Evolutionary conservation across 1,284 basidiomycete species (phyloP).

Genomic region (Fomitiporia mediterranea): DNA sequence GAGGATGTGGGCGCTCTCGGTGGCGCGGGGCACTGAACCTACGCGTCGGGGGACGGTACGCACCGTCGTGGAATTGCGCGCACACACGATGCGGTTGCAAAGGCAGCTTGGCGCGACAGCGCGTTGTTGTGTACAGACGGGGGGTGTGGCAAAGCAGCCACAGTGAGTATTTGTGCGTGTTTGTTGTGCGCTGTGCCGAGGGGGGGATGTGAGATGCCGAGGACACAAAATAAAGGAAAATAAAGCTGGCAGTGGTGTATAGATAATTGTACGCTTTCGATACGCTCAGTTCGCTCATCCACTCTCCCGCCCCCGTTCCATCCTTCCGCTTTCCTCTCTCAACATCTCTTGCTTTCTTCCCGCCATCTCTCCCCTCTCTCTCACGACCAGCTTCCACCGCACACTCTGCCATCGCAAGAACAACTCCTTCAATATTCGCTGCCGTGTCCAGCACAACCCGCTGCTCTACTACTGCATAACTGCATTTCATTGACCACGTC

Average conservation of each 20-base stretch:
- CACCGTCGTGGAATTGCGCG: not conserved
- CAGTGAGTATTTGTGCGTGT: not conserved
- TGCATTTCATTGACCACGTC: too few relatives aligned
- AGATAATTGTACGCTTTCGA: too few relatives aligned
- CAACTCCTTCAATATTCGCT: not conserved
- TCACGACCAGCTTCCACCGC: not conserved
- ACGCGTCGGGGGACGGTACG: not conserved
- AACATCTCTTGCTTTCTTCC: not conserved
- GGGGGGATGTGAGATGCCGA: not conserved
- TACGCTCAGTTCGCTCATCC: too few relatives aligned
- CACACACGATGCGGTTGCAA: not conserved
- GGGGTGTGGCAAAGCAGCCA: too few relatives aligned
- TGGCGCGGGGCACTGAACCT: not conserved
- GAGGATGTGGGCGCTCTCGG: not conserved
- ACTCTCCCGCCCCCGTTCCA: not conserved
- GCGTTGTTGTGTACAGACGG: too few relatives aligned
- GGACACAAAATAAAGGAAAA: too few relatives aligned
- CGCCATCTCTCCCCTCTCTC: not conserved
- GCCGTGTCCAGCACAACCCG: too few relatives aligned
- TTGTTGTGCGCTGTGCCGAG: not conserved
- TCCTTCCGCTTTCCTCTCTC: not conserved
- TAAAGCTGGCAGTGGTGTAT: too few relatives aligned
- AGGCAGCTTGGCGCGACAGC: not conserved
- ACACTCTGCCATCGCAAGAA: not conserved
- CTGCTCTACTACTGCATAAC: not conserved